These are phyloP conservation scores for Saxophila tyrrhenica DNA, from an alignment of 495 filamentous ascomycete species.

Conservation along the genomic window DNA sequence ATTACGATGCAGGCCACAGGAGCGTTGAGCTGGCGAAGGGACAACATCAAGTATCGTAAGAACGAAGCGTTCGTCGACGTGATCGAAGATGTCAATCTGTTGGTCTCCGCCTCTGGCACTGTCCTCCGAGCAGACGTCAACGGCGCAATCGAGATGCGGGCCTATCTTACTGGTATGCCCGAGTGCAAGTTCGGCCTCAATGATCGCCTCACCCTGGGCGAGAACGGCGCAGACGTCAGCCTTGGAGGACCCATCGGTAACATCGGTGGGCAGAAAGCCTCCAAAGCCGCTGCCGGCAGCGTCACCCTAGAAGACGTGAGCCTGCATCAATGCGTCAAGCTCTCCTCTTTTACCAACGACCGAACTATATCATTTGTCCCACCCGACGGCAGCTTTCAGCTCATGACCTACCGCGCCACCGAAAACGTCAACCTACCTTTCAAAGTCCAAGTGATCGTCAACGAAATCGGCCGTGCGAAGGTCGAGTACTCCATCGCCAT, in stretches of 20 bases:
- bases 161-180: slow-evolving; percentile 90
- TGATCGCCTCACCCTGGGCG: slow-evolving; percentile 83
- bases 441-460: slow-evolving; percentile 97
- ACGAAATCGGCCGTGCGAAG: slow-evolving; percentile 92
- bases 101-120: slow-evolving; percentile 93
- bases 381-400: slow-evolving; percentile 96
- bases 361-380: slow-evolving; percentile 97
- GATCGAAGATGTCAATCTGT: slow-evolving; percentile 97
- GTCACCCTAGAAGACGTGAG: slow-evolving; percentile 98
- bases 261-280: slow-evolving; percentile 65
- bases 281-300: slow-evolving; percentile 86
- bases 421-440: slow-evolving; percentile 99
- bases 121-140: slow-evolving; percentile 95
- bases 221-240: slow-evolving; percentile 39
- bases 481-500: slow-evolving; percentile 98
- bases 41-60: slow-evolving; percentile 97
- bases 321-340: slow-evolving; percentile 98
- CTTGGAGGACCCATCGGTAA: slow-evolving; percentile 57
- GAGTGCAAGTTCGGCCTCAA: slow-evolving; percentile 99
- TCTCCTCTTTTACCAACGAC: slow-evolving; percentile 94
- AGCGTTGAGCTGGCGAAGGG: slow-evolving; percentile 88
- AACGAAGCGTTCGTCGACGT: slow-evolving; percentile 99
- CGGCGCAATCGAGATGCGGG: slow-evolving; percentile 97
- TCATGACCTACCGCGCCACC: slow-evolving; percentile 99
- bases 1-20: slow-evolving; percentile 99